phyloP scores from a whole-genome alignment of 768 basidiomycete species.

The Collybia mongolica region DNA sequence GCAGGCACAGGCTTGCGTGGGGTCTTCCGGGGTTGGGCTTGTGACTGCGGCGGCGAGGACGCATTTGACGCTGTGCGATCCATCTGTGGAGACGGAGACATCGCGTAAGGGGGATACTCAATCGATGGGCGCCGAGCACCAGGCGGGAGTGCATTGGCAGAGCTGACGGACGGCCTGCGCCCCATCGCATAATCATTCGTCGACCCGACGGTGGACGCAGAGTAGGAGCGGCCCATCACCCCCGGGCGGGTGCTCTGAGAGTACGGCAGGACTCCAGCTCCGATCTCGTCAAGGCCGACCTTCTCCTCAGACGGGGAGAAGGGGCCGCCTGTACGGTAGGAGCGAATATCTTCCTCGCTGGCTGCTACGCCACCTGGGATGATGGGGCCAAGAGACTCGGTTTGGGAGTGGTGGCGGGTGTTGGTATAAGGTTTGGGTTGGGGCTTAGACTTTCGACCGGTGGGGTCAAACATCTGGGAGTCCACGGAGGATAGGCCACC shows the following conservation, averaged over 20 bases:
- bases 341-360: constrained; percentile 9
- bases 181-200: neutral
- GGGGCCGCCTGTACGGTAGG: neutral
- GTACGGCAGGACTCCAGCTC: constrained; percentile 7
- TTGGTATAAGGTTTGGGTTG: constrained; percentile 1
- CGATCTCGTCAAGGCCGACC: constrained; percentile 11
- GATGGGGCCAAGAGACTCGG: constrained; percentile 1
- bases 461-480: constrained; percentile 3
- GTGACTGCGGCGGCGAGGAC: neutral
- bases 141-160: neutral
- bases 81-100: constrained; percentile 4
- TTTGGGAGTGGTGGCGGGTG: constrained; percentile 4
- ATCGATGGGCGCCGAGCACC: constrained; percentile 1
- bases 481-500: constrained; percentile 20
- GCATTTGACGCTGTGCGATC: constrained; percentile 5
- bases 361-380: neutral
- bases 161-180: neutral
- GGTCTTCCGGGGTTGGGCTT: constrained; percentile 5
- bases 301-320: constrained; percentile 16
- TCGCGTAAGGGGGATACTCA: neutral
- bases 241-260: neutral
- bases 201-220: neutral
- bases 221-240: neutral
- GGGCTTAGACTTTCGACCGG: constrained; percentile 2
- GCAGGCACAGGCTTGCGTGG: constrained; percentile 20